These are phyloP conservation scores for Hibiscus trionum DNA, from an alignment of 345 rosid species.

Conservation along the genomic window DNA sequence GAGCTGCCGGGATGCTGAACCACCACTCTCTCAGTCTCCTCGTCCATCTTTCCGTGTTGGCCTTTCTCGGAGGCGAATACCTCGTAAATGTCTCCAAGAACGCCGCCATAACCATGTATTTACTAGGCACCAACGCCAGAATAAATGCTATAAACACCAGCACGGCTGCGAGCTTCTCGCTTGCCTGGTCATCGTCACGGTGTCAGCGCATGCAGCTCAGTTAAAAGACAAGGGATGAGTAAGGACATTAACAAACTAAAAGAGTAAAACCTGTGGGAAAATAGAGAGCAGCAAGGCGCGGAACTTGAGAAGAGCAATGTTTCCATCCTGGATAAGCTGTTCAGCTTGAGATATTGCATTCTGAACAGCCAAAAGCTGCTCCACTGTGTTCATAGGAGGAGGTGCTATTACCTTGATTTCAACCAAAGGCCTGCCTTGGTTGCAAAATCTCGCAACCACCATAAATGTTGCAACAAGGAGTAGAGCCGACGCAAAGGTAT, in stretches of 20 bases:
- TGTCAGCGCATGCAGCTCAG: neutral
- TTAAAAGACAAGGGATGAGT: neutral
- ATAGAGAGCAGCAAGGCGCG: constrained; percentile 67
- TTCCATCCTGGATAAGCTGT: constrained; percentile 76
- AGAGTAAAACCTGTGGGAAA: constrained; percentile 61
- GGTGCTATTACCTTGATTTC: constrained; percentile 73
- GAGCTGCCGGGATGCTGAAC: constrained; percentile 95
- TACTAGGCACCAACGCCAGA: constrained; percentile 43
- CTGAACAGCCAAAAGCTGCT: constrained; percentile 92
- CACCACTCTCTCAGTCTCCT: constrained; percentile 96
- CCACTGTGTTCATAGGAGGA: constrained; percentile 83
- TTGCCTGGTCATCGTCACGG: constrained; percentile 46
- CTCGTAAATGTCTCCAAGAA: constrained; percentile 71
- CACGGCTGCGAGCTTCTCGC: constrained; percentile 67
- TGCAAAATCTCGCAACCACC: constrained; percentile 51
- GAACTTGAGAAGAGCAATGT: constrained; percentile 72
- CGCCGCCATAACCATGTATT: constrained; percentile 37
- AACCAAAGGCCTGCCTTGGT: constrained; percentile 42
- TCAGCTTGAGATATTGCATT: constrained; percentile 72
- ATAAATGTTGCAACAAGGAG: constrained; percentile 56
- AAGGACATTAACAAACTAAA: neutral
- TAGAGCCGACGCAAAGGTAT: constrained; percentile 38
- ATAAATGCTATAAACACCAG: constrained; percentile 15
- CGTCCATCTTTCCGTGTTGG: constrained; percentile 53
- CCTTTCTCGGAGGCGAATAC: constrained; percentile 68